Conservation (phyloP, 2,329 filamentous ascomycete genomes). For the Nakataea oryzae region DNA sequence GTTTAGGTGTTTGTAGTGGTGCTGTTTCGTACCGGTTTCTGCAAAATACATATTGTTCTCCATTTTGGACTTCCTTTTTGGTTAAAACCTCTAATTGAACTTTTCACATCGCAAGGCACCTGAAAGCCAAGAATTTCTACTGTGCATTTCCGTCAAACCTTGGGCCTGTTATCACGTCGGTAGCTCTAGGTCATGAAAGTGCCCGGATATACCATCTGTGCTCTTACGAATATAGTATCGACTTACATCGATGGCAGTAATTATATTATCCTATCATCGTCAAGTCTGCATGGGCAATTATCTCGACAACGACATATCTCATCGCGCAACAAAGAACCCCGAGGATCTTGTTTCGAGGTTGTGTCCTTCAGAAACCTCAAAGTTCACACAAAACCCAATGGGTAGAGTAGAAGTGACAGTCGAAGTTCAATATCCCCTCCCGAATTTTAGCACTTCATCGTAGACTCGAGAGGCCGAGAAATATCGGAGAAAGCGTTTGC, state of each 20-base stretch:
- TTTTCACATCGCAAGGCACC: too few relatives aligned
- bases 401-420: too few relatives aligned
- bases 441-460: too few relatives aligned
- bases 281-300: not conserved
- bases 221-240: too few relatives aligned
- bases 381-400: not conserved
- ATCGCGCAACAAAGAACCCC: not conserved
- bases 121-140: not conserved
- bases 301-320: not conserved
- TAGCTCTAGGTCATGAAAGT: too few relatives aligned
- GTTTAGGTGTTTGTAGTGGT: not conserved
- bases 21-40: not conserved
- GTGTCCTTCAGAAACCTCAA: not conserved
- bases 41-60: not conserved
- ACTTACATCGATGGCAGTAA: too few relatives aligned
- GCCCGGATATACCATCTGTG: too few relatives aligned
- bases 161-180: too few relatives aligned
- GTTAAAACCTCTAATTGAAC: too few relatives aligned
- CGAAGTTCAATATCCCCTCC: too few relatives aligned
- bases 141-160: not conserved
- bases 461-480: too few relatives aligned
- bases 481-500: too few relatives aligned
- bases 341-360: not conserved
- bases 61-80: not conserved
- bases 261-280: not conserved